These are phyloP conservation scores for Boletales sp. DNA, from an alignment of 768 basidiomycete genomes.

Conservation along the genomic window DNA sequence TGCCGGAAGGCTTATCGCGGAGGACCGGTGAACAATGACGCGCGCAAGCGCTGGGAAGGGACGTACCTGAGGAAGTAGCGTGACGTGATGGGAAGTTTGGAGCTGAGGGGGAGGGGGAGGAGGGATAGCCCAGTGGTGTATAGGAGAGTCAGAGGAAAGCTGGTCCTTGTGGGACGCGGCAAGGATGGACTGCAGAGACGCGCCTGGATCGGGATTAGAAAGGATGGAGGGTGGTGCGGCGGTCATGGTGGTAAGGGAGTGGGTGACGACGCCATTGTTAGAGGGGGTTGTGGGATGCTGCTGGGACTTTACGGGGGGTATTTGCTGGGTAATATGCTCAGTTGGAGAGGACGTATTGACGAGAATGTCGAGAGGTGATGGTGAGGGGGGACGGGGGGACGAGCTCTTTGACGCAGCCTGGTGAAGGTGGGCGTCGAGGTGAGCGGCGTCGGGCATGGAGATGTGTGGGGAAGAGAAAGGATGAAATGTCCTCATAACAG, in stretches of 20 bases:
- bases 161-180: slow-evolving; percentile 32
- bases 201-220: slow-evolving; percentile 36
- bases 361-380: slow-evolving; percentile 37
- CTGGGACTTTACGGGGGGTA: slow-evolving; percentile 23
- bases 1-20: slow-evolving; percentile 27
- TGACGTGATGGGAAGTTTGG: slow-evolving; percentile 23
- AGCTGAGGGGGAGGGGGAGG: slow-evolving; percentile 29
- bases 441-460: slow-evolving; percentile 39
- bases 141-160: slow-evolving; percentile 22
- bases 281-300: slow-evolving; percentile 17
- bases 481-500: slow-evolving; percentile 43
- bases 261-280: slow-evolving; percentile 26
- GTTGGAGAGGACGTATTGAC: slow-evolving; percentile 29
- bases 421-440: slow-evolving; percentile 31
- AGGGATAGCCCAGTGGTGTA: slow-evolving; percentile 38
- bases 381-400: slow-evolving; percentile 47
- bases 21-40: slow-evolving; percentile 21
- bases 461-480: slow-evolving; percentile 40
- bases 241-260: slow-evolving; percentile 29
- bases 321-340: slow-evolving; percentile 31
- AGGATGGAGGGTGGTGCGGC: slow-evolving; percentile 31
- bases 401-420: slow-evolving; percentile 34
- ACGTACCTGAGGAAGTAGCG: slow-evolving; percentile 40
- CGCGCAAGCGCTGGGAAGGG: slow-evolving; percentile 26
- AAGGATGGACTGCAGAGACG: slow-evolving; percentile 40